phyloP scores from a whole-genome alignment of 257 asterid species.

The Lavandula angustifolia region DNA sequence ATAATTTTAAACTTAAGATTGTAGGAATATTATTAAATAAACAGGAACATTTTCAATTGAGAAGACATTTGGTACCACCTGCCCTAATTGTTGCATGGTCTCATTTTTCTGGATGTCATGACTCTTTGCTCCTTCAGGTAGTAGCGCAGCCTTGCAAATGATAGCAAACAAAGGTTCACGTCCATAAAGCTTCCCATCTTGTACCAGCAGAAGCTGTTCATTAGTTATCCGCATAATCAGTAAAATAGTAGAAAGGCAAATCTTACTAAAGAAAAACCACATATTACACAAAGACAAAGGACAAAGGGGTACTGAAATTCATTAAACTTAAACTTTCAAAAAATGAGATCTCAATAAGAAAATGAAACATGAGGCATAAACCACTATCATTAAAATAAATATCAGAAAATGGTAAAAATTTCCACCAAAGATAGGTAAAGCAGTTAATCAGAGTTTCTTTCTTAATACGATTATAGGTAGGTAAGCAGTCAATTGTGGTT shows the following conservation, averaged over 20 bases:
- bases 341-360: slow-evolving; percentile 22
- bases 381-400: not conserved
- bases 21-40: slow-evolving; percentile 1
- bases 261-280: slow-evolving; percentile 16
- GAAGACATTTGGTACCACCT: slow-evolving; percentile 51
- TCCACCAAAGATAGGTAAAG: slow-evolving; percentile 1
- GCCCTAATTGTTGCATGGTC: slow-evolving; percentile 75
- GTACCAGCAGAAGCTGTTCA: slow-evolving; percentile 88
- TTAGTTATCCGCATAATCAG: slow-evolving; percentile 43
- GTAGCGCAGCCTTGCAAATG: slow-evolving; percentile 83
- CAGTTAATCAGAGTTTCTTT: slow-evolving; percentile 6
- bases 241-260: slow-evolving; percentile 23
- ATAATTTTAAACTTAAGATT: not conserved
- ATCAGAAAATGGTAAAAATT: no score
- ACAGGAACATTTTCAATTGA: slow-evolving; percentile 8
- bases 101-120: slow-evolving; percentile 76
- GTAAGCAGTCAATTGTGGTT: not conserved
- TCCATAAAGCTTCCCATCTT: slow-evolving; percentile 96
- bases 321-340: slow-evolving; percentile 24
- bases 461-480: not conserved
- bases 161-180: slow-evolving; percentile 76
- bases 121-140: slow-evolving; percentile 70
- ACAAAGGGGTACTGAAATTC: slow-evolving; percentile 16
- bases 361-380: slow-evolving; percentile 14
- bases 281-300: slow-evolving; percentile 8